Evolutionary conservation across 2,329 filamentous ascomycete species (phyloP).

Genomic region (Xylaria sp.): DNA sequence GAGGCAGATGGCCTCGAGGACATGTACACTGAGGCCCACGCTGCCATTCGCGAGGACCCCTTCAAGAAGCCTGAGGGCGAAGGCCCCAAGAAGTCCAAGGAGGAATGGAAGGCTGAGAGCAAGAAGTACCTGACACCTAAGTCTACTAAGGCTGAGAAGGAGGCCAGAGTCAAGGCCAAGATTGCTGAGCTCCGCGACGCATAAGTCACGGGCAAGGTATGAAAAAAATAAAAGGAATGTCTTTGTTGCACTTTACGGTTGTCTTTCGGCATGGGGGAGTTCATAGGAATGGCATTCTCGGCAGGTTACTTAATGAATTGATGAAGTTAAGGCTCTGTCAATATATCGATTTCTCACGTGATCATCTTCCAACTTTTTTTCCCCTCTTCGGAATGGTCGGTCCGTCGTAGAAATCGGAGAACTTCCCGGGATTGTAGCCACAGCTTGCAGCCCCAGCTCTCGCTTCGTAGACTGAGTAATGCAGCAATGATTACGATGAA

Average conservation of each 20-base stretch:
- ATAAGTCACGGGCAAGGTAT: conserved; percentile 48
- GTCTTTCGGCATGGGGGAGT: conserved; percentile 50
- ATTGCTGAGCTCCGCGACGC: conserved; percentile 81
- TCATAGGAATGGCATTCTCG: conserved; percentile 47
- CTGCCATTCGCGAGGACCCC: conserved; percentile 96
- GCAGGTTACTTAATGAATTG: conserved; percentile 46
- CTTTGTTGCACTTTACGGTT: conserved; percentile 46
- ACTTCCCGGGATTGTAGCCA: background rate
- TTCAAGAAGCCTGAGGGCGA: conserved; percentile 88
- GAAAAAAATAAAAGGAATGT: conserved; percentile 43
- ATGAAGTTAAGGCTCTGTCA: conserved; percentile 44
- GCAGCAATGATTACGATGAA: background rate
- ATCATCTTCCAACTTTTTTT: background rate
- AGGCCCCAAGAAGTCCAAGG: conserved; percentile 93
- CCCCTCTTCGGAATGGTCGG: background rate
- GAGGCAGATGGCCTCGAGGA: conserved; percentile 98
- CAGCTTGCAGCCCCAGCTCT: background rate
- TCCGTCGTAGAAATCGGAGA: background rate
- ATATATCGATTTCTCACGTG: conserved; percentile 36
- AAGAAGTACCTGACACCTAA: conserved; percentile 86
- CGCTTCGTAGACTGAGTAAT: background rate
- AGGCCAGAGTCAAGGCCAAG: conserved; percentile 86
- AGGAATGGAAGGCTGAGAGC: conserved; percentile 94
- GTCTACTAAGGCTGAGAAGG: conserved; percentile 85
- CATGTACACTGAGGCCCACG: conserved; percentile 93